phyloP scores from a whole-genome alignment of 2,329 filamentous ascomycete species.

The Bipolaris sorokiniana region DNA sequence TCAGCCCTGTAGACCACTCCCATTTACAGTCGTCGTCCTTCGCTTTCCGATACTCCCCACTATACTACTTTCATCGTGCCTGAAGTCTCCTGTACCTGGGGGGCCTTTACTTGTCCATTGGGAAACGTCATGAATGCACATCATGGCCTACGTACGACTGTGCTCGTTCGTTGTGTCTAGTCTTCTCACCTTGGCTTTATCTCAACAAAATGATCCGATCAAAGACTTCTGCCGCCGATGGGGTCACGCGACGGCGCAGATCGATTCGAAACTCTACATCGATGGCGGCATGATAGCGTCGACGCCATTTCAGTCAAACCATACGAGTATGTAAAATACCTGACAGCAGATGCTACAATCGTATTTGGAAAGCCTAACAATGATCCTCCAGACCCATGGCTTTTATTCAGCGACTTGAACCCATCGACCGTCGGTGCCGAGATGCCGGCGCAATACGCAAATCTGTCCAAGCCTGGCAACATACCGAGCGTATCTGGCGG shows the following conservation, averaged over 20 bases:
- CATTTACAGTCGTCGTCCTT: slow-evolving; percentile 21
- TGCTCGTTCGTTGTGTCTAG: slow-evolving; percentile 36
- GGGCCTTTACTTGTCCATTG: slow-evolving; percentile 22
- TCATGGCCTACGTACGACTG: slow-evolving; percentile 41
- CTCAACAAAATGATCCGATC: slow-evolving; percentile 59
- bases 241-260: slow-evolving; percentile 66
- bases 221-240: slow-evolving; percentile 57
- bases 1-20: slow-evolving; percentile 39
- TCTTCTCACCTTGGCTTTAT: slow-evolving; percentile 32
- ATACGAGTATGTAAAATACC: slow-evolving; percentile 59
- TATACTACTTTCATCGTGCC: slow-evolving; percentile 17
- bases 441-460: slow-evolving; percentile 62
- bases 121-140: slow-evolving; percentile 34
- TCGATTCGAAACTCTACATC: slow-evolving; percentile 66
- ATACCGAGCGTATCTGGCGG: slow-evolving; percentile 60
- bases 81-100: slow-evolving; percentile 16
- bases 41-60: slow-evolving; percentile 14
- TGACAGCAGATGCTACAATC: not conserved
- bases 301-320: slow-evolving; percentile 48
- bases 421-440: slow-evolving; percentile 44
- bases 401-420: slow-evolving; percentile 65
- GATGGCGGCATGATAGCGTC: slow-evolving; percentile 54
- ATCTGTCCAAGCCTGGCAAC: slow-evolving; percentile 64
- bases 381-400: slow-evolving; percentile 55
- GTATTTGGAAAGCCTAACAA: slow-evolving; percentile 17